These are phyloP conservation scores for Heritiera fomes DNA, from an alignment of 345 rosid species.

Conservation along the genomic window DNA sequence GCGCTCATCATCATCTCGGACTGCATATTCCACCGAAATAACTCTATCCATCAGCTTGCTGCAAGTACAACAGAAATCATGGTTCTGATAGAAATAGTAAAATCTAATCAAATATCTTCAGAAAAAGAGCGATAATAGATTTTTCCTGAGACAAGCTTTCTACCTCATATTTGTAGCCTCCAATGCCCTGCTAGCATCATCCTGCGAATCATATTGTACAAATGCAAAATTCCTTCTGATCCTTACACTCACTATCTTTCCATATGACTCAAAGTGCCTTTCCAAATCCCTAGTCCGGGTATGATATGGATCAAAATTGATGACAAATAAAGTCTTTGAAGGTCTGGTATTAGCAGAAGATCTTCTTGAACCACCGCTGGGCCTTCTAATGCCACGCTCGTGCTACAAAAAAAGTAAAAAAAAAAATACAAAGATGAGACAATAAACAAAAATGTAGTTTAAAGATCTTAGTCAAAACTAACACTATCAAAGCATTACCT, in stretches of 20 bases:
- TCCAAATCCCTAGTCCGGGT: constrained; percentile 88
- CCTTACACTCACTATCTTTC: constrained; percentile 81
- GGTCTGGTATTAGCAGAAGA: constrained; percentile 66
- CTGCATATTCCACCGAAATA: constrained; percentile 91
- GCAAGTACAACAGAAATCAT: constrained; percentile 24
- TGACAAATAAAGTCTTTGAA: constrained; percentile 90
- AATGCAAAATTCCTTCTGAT: constrained; percentile 94
- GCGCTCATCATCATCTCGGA: constrained; percentile 80
- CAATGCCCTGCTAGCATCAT: constrained; percentile 82
- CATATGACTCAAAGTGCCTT: constrained; percentile 90
- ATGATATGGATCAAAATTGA: constrained; percentile 78
- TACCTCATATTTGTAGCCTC: constrained; percentile 81
- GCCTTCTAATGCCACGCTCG: constrained; percentile 66
- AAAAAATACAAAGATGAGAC: background rate
- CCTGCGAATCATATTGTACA: constrained; percentile 82
- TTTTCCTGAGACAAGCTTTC: background rate
- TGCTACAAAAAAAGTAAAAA: constrained; percentile 40
- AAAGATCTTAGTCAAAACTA: background rate
- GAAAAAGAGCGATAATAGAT: background rate
- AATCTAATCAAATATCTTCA: background rate
- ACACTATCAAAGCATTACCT: constrained; percentile 39
- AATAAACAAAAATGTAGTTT: background rate
- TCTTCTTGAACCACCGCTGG: constrained; percentile 61
- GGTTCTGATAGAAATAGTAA: background rate
- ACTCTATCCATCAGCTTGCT: constrained; percentile 87